Evolutionary conservation across 2,329 filamentous ascomycete genomes (phyloP), one percentile per base, ranked within the genome.

Genomic region (Daldinia eschscholtzii): DNA sequence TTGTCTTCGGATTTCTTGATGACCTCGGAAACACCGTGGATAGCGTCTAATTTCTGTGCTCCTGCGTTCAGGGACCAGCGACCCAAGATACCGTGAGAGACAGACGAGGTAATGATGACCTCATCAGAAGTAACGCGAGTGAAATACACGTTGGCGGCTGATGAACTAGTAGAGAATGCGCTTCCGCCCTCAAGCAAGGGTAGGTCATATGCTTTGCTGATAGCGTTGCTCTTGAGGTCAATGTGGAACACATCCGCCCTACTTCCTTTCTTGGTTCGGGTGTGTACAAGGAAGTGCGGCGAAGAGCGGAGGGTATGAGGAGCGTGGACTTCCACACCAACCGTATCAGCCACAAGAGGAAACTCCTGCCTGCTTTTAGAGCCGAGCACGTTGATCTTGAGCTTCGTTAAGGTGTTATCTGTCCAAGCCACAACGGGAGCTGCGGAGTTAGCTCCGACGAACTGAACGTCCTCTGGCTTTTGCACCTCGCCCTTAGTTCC

Each of bases 161-260:
- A 87, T 1, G 90, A 92, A 80, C 91, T 96, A 0, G 89, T 91
- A 0, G 94, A 92, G 77, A 98, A 93, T 0, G 91, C 89, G 26
- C 93, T 94, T 44, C 83, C 84, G 0, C 92, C 93, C 26, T 87
- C 80, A 20, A 94, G 79, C 59, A 89, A 88, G 0, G 94, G 92
- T 12, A 98, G 84, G 30, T 91, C 89, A 78, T 97, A 97, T 0
- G 91, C 91, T 78, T 93, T 93, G n/a, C 85, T 86, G 30, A 95
- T 86, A 18, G 86, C 87, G 61, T 85, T 87, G 66, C 85, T 90
- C 81, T 91, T 91, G 58, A 93, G 80, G 73, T 97, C 88, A 66
- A 97, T 87, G 75, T 97, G 93, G 77, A 91, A 98, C 33, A 98
- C 91, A 69, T 97, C 92, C 2, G 92, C 95, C 83, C 92, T 93